phyloP scores from a whole-genome alignment of 371 early-diverging fungal genomes.

The Actinomortierella ambigua region DNA sequence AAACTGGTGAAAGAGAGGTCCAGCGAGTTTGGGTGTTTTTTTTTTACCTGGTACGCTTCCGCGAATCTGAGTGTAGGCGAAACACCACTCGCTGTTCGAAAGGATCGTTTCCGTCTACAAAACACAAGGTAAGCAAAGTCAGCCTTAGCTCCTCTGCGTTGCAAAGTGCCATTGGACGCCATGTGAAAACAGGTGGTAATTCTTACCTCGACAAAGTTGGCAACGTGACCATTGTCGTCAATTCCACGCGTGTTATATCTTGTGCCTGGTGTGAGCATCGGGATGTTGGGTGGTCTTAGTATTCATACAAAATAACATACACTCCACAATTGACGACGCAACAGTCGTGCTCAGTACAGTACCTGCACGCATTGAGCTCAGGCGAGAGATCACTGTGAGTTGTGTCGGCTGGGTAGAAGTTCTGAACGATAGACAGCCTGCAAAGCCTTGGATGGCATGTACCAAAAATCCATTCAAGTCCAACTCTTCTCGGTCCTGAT shows the following conservation, averaged over 20 bases:
- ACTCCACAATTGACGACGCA: background rate
- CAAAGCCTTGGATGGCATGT: slow-evolving; percentile 72
- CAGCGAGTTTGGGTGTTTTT: too few species aligned
- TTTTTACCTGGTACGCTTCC: slow-evolving; percentile 92
- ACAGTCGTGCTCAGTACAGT: background rate
- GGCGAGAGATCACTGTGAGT: slow-evolving; percentile 86
- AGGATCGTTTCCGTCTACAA: slow-evolving; percentile 77
- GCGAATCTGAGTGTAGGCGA: slow-evolving; percentile 83
- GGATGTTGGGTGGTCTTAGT: background rate
- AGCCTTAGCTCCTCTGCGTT: background rate
- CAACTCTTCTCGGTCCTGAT: slow-evolving; percentile 64
- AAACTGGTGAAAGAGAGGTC: too few species aligned
- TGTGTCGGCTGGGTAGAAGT: slow-evolving; percentile 53
- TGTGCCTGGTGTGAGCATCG: slow-evolving; percentile 61
- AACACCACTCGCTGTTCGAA: slow-evolving; percentile 57
- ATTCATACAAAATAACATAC: background rate
- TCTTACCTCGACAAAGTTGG: slow-evolving; percentile 96
- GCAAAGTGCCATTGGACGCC: too few species aligned
- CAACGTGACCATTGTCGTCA: slow-evolving; percentile 95
- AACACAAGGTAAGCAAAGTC: slow-evolving; percentile 35
- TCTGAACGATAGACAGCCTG: slow-evolving; percentile 55
- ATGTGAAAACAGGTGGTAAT: background rate
- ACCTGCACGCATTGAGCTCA: slow-evolving; percentile 94
- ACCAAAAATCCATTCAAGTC: slow-evolving; percentile 78
- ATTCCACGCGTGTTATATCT: slow-evolving; percentile 96